Base-by-base conservation (phyloP, 495 filamentous ascomycete species). In the Cladorrhinum samala region DNA sequence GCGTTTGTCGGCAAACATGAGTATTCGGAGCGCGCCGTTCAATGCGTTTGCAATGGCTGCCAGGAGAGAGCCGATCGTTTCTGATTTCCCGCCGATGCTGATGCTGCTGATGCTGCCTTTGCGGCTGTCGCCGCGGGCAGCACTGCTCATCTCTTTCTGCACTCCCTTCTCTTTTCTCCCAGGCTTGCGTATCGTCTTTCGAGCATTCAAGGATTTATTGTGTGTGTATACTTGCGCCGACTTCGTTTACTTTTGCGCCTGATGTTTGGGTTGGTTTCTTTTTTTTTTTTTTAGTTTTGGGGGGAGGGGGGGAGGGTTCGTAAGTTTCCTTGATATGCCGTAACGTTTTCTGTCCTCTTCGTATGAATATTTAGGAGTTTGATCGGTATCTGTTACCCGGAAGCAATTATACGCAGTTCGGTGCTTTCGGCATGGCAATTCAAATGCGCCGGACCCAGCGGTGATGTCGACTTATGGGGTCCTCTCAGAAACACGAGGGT, bases 1-100 rank as follows among this genome's bases (percentile, higher is more conserved):
- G 14, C 72, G 69, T 60, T 77, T 75, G 66, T 76, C 75, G 59
- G 73, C 74, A 53, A 72, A 72, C 71, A 70, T 69, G 59, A 77
- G 55, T 50, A 70, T 68, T 54, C 72, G 70, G 53, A 76, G 63
- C 42, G 66, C 68, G 54, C 73, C 68, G 56, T 60, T 65, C 55
- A 77, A 64, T 51, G 62, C 65, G 46, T 63, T 71, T 43, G 73
- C 75, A 56, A 77, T 76, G 60, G 58, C 56, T 57, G 73, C 73
- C 50, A 77, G 71, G 48, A 76, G 68, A 40, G 69, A 66, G 46
- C 75, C 75, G 55, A 77, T 70, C 37, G 73, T 77, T 59, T 73
- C 71, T 66, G 60, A 53, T 58, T 38, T 24, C 14, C 51, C 50
- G 40, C 50, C 49, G 47, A 50, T 51, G 45, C 49, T 53, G 38